A percentile compares a stretch with the other conserved stretches of the same genome.
These are phyloP conservation scores for Ramichloridium luteum DNA, from an alignment of 2,329 filamentous ascomycete genomes.

Conservation along the genomic window DNA sequence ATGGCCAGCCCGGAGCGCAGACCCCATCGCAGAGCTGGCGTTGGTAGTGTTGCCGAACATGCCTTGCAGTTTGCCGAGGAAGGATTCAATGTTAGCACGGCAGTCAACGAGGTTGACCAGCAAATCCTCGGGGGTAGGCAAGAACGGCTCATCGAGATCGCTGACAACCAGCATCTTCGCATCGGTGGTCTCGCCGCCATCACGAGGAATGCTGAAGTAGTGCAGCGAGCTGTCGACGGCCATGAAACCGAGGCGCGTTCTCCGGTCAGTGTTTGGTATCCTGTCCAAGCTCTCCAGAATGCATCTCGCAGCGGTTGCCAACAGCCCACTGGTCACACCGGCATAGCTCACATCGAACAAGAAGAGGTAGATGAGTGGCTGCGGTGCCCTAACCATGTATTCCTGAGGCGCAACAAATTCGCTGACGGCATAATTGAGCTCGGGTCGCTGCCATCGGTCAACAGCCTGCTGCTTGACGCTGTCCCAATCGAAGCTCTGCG, in stretches of 20 bases:
- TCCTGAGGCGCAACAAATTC: conserved; percentile 97
- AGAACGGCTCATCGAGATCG: conserved; percentile 89
- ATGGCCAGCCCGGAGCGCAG: conserved; percentile 81
- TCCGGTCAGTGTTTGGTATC: conserved; percentile 93
- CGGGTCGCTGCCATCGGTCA: conserved; percentile 81
- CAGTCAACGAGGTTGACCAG: conserved; percentile 81
- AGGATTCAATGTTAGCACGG: conserved; percentile 79
- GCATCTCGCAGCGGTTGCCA: conserved; percentile 84
- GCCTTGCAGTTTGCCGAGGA: conserved; percentile 77
- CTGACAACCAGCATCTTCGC: conserved; percentile 89
- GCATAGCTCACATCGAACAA: conserved; percentile 89
- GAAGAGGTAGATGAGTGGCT: conserved; percentile 91
- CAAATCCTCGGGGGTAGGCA: conserved; percentile 85
- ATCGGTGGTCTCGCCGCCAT: conserved; percentile 71
- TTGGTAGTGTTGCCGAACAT: conserved; percentile 97
- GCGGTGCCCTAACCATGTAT: conserved; percentile 96
- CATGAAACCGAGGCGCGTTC: conserved; percentile 87
- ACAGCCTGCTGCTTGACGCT: conserved; percentile 79
- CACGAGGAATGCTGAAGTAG: conserved; percentile 89
- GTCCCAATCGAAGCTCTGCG: conserved; percentile 99
- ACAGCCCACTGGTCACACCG: conserved; percentile 75
- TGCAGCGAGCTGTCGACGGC: conserved; percentile 89
- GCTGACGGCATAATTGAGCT: conserved; percentile 91
- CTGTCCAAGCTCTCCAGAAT: conserved; percentile 90
- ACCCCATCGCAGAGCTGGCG: conserved; percentile 85